A percentile compares a stretch with the other conserved stretches of the same genome.
These are phyloP conservation scores for Fusarium sp. DNA, from an alignment of 2,329 filamentous ascomycete genomes.

Conservation along the genomic window DNA sequence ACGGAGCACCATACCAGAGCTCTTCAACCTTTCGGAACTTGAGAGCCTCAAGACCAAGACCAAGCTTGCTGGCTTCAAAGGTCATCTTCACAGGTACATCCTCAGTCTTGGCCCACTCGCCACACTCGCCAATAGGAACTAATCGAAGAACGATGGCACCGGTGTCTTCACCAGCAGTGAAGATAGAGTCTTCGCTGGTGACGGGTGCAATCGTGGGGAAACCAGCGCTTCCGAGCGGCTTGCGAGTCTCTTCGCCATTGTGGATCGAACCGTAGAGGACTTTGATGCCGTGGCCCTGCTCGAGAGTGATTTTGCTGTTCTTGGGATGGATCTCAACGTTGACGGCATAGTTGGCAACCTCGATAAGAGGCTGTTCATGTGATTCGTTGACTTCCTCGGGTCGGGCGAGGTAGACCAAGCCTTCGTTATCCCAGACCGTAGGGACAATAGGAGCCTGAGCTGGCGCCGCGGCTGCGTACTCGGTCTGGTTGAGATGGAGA, in stretches of 20 bases:
- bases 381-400: background rate
- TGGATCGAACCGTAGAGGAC: background rate
- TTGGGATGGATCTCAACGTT: background rate
- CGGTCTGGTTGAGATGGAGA: background rate
- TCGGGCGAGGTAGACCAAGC: background rate
- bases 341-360: background rate
- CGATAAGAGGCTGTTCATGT: background rate
- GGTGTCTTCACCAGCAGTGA: background rate
- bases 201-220: background rate
- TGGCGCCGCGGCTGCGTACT: background rate
- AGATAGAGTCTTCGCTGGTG: background rate
- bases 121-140: background rate
- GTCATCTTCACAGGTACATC: background rate
- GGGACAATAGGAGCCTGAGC: background rate
- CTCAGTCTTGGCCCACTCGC: background rate
- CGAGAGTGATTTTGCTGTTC: background rate
- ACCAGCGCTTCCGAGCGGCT: background rate
- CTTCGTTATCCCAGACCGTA: background rate
- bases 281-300: background rate
- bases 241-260: background rate
- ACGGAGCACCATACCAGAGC: slow-evolving; percentile 1
- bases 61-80: background rate
- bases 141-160: background rate
- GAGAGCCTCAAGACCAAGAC: background rate
- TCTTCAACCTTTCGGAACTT: background rate